Conservation (phyloP, 345 rosid species). For the Theobroma cacao region DNA sequence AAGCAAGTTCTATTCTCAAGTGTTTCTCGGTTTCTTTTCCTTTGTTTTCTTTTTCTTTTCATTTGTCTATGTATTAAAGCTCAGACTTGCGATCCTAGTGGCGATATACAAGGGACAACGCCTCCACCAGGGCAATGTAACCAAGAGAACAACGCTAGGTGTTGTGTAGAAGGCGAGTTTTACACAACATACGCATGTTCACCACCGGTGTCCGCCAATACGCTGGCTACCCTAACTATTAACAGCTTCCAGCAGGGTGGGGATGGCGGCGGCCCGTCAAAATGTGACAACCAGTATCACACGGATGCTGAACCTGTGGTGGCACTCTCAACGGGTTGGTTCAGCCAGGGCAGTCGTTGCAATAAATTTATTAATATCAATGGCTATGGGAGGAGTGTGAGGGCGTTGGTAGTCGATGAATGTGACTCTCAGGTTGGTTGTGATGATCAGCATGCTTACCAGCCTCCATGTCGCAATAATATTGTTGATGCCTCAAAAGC, state of each 20-base stretch:
- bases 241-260: slow-evolving; percentile 4
- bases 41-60: not conserved
- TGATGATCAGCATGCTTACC: not conserved
- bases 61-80: not conserved
- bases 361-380: not conserved
- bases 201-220: slow-evolving; percentile 1
- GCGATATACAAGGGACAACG: not conserved
- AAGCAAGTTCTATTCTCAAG: not conserved
- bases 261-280: slow-evolving; percentile 26
- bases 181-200: slow-evolving; percentile 13
- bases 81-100: slow-evolving; percentile 8
- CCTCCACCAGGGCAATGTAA: slow-evolving; percentile 15
- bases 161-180: slow-evolving; percentile 8
- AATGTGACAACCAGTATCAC: slow-evolving; percentile 26
- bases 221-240: not conserved
- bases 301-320: slow-evolving; percentile 13
- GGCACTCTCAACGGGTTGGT: slow-evolving; percentile 36
- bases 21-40: not conserved
- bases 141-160: not conserved
- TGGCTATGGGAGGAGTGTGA: not conserved
- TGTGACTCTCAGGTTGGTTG: not conserved
- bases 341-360: slow-evolving; percentile 1
- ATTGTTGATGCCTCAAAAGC: slow-evolving; percentile 11
- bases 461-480: slow-evolving; percentile 1
- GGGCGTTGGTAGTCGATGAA: slow-evolving; percentile 10